phyloP scores from a whole-genome alignment of 2,329 filamentous ascomycete genomes.

The Fonsecaea nubica region DNA sequence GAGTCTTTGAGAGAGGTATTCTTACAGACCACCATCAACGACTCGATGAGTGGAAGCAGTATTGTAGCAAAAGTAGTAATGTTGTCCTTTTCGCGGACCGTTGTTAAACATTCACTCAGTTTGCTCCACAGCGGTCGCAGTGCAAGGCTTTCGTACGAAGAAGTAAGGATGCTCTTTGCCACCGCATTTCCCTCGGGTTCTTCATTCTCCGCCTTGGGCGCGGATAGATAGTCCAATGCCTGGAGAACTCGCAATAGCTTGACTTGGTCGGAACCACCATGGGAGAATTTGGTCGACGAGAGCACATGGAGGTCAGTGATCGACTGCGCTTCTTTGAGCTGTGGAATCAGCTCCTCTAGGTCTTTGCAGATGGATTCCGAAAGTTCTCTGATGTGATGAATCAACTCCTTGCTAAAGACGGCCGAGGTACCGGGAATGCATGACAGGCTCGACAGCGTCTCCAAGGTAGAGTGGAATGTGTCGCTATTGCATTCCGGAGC shows the following conservation, averaged over 20 bases:
- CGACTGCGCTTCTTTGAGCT: constrained; percentile 84
- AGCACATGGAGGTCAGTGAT: constrained; percentile 96
- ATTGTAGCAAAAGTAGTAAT: constrained; percentile 98
- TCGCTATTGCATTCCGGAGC: constrained; percentile 96
- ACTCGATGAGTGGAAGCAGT: constrained; percentile 89
- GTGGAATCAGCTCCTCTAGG: constrained; percentile 80
- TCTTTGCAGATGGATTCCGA: constrained; percentile 85
- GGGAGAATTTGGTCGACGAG: constrained; percentile 92
- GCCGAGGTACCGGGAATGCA: constrained; percentile 88
- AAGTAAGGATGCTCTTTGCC: constrained; percentile 83
- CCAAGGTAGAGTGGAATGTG: constrained; percentile 96
- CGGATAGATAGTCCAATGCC: constrained; percentile 93
- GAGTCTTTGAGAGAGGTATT: constrained; percentile 84
- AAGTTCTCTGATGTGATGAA: constrained; percentile 81
- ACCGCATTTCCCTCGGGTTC: constrained; percentile 60
- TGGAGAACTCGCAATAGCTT: constrained; percentile 92
- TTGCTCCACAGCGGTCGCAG: constrained; percentile 93
- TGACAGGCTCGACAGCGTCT: constrained; percentile 98
- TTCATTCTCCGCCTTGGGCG: constrained; percentile 70
- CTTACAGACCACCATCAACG: constrained; percentile 99
- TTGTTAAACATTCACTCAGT: constrained; percentile 83
- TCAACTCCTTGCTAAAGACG: constrained; percentile 90
- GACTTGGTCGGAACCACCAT: constrained; percentile 93
- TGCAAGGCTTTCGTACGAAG: constrained; percentile 86
- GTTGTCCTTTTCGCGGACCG: constrained; percentile 88